Evolutionary conservation across 163 green algal species (phyloP).

Genomic region (Volvox carteri): DNA sequence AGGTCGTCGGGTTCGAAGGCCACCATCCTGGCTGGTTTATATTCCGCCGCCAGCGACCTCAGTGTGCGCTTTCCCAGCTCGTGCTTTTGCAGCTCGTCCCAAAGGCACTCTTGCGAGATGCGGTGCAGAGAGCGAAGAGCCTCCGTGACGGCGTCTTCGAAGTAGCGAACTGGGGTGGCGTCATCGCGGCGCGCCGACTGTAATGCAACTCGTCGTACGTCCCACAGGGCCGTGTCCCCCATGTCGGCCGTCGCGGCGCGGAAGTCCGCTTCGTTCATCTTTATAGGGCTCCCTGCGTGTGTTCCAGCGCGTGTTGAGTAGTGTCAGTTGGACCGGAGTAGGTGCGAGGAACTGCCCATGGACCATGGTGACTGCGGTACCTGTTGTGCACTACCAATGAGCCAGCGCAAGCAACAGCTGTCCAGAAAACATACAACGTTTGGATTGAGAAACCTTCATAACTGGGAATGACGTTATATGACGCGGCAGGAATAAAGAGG

Average conservation of each 20-base stretch:
- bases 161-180: conserved; percentile 4
- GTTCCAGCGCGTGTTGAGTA: too few relatives aligned
- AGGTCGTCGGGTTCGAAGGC: conserved; percentile 13
- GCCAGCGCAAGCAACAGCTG: too few relatives aligned
- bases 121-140: not conserved
- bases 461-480: too few relatives aligned
- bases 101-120: not conserved
- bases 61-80: not conserved
- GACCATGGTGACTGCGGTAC: too few relatives aligned
- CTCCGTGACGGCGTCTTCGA: conserved; percentile 24
- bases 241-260: not conserved
- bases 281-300: too few relatives aligned
- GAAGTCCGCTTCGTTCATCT: conserved; percentile 10
- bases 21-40: conserved; percentile 9
- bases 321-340: too few relatives aligned
- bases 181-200: conserved; percentile 8
- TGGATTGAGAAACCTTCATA: too few relatives aligned
- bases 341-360: too few relatives aligned
- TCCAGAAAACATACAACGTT: too few relatives aligned
- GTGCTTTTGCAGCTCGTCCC: conserved; percentile 32
- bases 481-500: too few relatives aligned
- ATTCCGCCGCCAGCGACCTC: not conserved
- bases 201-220: not conserved
- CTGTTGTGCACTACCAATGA: too few relatives aligned
- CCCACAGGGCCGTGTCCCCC: conserved; percentile 23